Evolutionary conservation across 2,329 filamentous ascomycete species (phyloP), one percentile per base, ranked within the genome.

Genomic region (Epichloe bromicola): DNA sequence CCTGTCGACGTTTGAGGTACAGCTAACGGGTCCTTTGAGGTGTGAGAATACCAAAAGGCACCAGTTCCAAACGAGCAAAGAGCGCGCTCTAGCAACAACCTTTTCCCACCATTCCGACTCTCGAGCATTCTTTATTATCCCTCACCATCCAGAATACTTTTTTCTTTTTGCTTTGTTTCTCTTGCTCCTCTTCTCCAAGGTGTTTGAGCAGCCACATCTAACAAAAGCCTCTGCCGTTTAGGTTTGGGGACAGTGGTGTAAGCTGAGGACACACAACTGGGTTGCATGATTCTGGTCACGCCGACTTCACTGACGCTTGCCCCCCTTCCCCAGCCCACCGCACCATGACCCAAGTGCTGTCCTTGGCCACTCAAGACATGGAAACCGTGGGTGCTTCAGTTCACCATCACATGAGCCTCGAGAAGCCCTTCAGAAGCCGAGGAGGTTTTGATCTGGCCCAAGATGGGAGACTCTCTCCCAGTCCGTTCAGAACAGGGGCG

Each of bases 341-440:
- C 46, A 56, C 52, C 49, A 60, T 60, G 59, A 52, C 56, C 52
- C 58, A 61, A 54, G 56, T 61, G 48, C 51, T 61, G n/a, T 57
- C 59, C 38, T 51, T 57, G 53, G 53, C 55, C 40, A 46, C 52
- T 51, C 56, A 53, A 54, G 57, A 55, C 47, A 57, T 60, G 56
- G 54, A 59, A 46, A 54, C 56, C 37, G 49, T 57, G 26, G 48
- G 51, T 52, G 56, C 55, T 54, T 49, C 54, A 41, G 44, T 55
- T 42, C 59, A 53, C 46, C 49, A 47, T 39, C 57, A 54, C 48
- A 56, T 58, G 52, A 56, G 57, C 53, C 48, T 59, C 41, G 54
- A 56, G 46, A 56, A 51, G 55, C 54, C 53, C 43, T 55, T 57
- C 44, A 53, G 52, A 49, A 49, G 49, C 26, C 26, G 46, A 41